Conservation (phyloP, 495 filamentous ascomycete species). For the Thozetella sp. region DNA sequence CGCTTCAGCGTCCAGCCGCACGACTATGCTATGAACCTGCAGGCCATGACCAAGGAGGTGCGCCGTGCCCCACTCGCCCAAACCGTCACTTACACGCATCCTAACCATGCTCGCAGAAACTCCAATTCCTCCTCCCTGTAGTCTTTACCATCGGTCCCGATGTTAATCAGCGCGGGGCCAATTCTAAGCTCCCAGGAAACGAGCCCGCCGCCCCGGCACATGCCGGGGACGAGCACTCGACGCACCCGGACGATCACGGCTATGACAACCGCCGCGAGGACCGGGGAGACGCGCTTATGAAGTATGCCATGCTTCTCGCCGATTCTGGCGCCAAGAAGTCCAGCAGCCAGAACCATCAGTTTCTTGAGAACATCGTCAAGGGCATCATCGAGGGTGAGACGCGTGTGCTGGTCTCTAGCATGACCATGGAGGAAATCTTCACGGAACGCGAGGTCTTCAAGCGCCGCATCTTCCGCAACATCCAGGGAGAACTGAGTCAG, state of each 20-base stretch:
- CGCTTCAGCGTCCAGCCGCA: slow-evolving; percentile 67
- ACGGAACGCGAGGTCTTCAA: slow-evolving; percentile 81
- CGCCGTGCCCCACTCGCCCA: not conserved
- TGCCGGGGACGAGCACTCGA: slow-evolving; percentile 20
- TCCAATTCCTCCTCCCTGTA: slow-evolving; percentile 77
- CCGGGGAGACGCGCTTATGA: slow-evolving; percentile 59
- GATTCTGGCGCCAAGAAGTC: slow-evolving; percentile 48
- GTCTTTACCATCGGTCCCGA: slow-evolving; percentile 84
- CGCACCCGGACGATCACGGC: slow-evolving; percentile 9
- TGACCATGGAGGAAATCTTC: slow-evolving; percentile 90
- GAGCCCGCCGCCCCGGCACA: too few relatives aligned
- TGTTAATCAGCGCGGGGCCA: slow-evolving; percentile 54
- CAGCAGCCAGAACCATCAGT: slow-evolving; percentile 50
- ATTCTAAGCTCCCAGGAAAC: too few relatives aligned
- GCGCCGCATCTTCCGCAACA: slow-evolving; percentile 73
- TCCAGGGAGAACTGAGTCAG: slow-evolving; percentile 73
- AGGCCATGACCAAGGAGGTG: slow-evolving; percentile 79
- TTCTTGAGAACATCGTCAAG: slow-evolving; percentile 84
- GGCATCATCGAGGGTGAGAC: slow-evolving; percentile 89
- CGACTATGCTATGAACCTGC: slow-evolving; percentile 73
- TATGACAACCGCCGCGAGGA: slow-evolving; percentile 33
- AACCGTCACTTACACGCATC: not conserved
- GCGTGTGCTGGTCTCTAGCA: slow-evolving; percentile 72
- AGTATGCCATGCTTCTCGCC: slow-evolving; percentile 77
- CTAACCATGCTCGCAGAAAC: slow-evolving; percentile 44